Evolutionary conservation across 345 rosid species (phyloP), one percentile per base, ranked within the genome.

Genomic region (Cochlearia excelsa): DNA sequence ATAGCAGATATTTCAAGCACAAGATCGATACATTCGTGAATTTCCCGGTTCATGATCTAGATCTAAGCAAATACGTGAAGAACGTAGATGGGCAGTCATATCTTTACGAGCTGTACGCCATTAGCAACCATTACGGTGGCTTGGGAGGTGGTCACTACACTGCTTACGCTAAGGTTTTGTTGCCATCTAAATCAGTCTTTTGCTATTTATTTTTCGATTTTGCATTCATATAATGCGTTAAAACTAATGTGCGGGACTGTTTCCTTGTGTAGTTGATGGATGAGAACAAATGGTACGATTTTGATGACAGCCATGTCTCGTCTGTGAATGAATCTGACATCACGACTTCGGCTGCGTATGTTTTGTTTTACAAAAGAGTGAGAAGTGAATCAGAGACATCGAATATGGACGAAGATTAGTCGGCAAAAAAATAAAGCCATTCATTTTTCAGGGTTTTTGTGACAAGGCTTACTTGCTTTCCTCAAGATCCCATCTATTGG

Each of bases 131-230:
- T 76, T 93, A 85, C 26, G 99, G 99, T 65, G 97, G 97, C 59
- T 78, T 93, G 47, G 99, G 99, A 49, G 95, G 99, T 11, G 99
- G 99, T 56, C 99, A 89, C 67, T 89, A 93, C 70, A 93, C 99
- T 54, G 99, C 99, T 29, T 85, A 82, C 73, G 94, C 97, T 3
- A 93, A 93, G 99, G 99, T 89, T 16, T 16, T 16, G 23, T 72
- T 51, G 70, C 33, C 2, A 41, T 31, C 51, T 47, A 33, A 59
- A 44, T 37, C 16, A 1, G 16, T n/a, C 34, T 53, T 7, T 1
- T 53, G 43, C 9, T 2, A 34, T 26, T 16, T 16, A 16, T 52
- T 31, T 16, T 29, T 58, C 26, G 29, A 6, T 69, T 26, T 63
- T 57, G 37, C 23, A 16, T 16, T 16, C 23, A 16, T 16, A 16